Base-by-base conservation (phyloP, 371 early-diverging fungal genomes). In the Rhizopus microsporus region DNA sequence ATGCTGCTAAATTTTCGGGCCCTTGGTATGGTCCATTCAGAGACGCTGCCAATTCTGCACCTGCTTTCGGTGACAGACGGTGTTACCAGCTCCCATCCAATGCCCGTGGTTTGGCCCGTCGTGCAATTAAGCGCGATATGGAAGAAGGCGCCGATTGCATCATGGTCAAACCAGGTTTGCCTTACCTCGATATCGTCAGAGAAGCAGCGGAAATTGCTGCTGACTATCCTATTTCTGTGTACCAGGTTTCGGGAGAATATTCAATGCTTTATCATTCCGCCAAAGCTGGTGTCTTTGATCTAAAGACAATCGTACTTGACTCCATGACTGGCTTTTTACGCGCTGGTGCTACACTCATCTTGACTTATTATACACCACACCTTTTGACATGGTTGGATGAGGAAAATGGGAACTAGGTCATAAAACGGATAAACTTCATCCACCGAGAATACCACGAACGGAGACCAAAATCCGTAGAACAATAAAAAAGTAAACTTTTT, bases 11-110 rank as follows among this genome's bases (percentile, higher is more conserved):
- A 71, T 98, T 94, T 68, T 93, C 98, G 44, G 90, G 91, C 32
- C 83, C 82, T 3, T 95, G 96, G 70, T 98, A 98, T 68, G 98
- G 98, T 0, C 98, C 98, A 0, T 98, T 98, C 87, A 85, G 97
- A 63, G 97, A 96, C 60, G 96, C 96, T 3, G 95, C 95, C 35
- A 88, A 93, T 58, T 95, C 96, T 0, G 91, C 93, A 4, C 96
- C 98, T 4, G 71, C 87, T 33, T 88, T 87, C 54, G 98, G 98
- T 31, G 93, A 98, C 71, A 91, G 98, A 60, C 90, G 90, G 34
- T 90, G 92, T 62, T 98, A 98, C 64, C 98, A 98, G 73, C 81
- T 98, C 23, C 98, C 98, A 6, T 85, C 92, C 7, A 87, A 83
- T 34, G 87, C 94, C 5, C 89, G 97, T 39, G 91, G 93, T 13